phyloP scores from a whole-genome alignment of 768 basidiomycete genomes.

The Dioszegia aurantiaca region DNA sequence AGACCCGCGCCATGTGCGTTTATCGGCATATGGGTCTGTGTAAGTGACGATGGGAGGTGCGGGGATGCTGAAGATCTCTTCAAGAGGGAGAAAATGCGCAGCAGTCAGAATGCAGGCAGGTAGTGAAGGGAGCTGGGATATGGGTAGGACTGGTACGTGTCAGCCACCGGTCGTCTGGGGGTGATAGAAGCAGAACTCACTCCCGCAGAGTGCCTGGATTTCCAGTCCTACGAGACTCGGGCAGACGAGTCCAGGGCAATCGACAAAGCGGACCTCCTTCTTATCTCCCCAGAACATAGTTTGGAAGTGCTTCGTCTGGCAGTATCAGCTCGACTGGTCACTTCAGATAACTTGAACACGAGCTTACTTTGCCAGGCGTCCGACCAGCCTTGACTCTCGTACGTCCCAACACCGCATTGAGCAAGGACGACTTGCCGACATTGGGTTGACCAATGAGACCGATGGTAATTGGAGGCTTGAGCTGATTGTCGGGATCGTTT shows the following conservation, averaged over 20 bases:
- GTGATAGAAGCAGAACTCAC: conserved; percentile 23
- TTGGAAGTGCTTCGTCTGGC: conserved; percentile 97
- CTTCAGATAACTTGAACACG: too few species aligned
- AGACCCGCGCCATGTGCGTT: conserved; percentile 68
- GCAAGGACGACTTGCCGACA: conserved; percentile 96
- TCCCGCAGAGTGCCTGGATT: conserved; percentile 41
- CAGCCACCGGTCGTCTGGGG: neutral
- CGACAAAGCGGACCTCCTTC: conserved; percentile 78
- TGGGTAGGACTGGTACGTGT: conserved; percentile 64
- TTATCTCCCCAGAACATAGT: conserved; percentile 77
- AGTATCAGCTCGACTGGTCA: conserved; percentile 10
- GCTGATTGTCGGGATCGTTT: too few species aligned
- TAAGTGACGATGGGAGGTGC: conserved; percentile 56
- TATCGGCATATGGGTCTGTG: conserved; percentile 58
- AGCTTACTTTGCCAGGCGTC: conserved; percentile 51
- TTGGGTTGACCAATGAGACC: conserved; percentile 94
- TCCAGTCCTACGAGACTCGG: conserved; percentile 56
- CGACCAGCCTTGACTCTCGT: conserved; percentile 68
- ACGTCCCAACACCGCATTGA: conserved; percentile 91
- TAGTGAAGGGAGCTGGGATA: conserved; percentile 72
- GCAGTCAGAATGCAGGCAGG: conserved; percentile 65
- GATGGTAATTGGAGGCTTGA: too few species aligned
- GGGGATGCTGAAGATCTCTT: conserved; percentile 63
- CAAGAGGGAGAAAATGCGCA: conserved; percentile 69
- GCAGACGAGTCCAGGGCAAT: conserved; percentile 97